Evolutionary conservation across 2,329 filamentous ascomycete species (phyloP), one percentile per base, ranked within the genome.

Genomic region (Arthrobotrys sphaeroides): DNA sequence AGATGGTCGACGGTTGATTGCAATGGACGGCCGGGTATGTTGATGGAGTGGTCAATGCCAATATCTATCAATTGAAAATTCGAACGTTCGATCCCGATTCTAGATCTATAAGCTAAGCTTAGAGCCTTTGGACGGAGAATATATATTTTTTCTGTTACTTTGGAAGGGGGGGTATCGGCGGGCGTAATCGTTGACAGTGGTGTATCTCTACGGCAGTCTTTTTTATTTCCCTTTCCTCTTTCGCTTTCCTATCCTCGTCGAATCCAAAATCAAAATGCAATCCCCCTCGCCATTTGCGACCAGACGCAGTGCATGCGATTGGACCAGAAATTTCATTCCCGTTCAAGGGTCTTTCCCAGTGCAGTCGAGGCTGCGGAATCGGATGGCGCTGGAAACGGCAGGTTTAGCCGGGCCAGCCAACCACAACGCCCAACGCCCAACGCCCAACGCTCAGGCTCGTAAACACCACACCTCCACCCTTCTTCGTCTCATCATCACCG

Each of bases 331-430:
- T 55, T 55, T 55, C 24, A 13, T 18, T 36, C 9, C 49, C 31
- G 28, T 42, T 66, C 40, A 24, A 43, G 36, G 36, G 61, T 22
- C 42, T 55, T 59, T 57, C 42, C 51, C 26, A 59, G 40, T 55
- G 51, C 51, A 13, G n/a, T 40, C 16, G 33, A 16, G 0, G 42
- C 20, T 45, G 43, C 45, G 53, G 66, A 42, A 53, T 70, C 55
- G 66, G 53, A 42, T 68, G 24, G 20, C 28, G 36, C n/a, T 31
- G 33, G 18, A 4, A 1, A 45, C 33, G 65, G 65, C 51, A 69
- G 53, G 40, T 69, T 69, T 69, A 69, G 43, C 65, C 65, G 65
- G 36, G 31, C 4, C 33, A 40, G 18, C 28, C 45, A 53, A 20
- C 10, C 3, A 38, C 9, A 31, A 38, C 33, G 42, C 26, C 16